Evolutionary conservation across 129 eudicot genomes (phyloP), one percentile per base, ranked within the genome.

Genomic region (Kitagawia praeruptora): DNA sequence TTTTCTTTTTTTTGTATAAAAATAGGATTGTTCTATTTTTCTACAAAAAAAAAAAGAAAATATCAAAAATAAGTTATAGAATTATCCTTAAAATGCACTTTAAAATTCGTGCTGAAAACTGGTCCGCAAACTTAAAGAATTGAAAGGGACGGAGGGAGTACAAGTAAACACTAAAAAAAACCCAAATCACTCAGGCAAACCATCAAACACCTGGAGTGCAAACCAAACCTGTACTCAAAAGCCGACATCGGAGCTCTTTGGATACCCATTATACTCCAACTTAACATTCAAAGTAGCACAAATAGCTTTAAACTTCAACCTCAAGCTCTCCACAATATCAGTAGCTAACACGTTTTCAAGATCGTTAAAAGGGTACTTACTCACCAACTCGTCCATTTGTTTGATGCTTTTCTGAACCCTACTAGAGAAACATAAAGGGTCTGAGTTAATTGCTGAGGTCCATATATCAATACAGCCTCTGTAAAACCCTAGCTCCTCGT

Each of bases 401-500:
- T 87, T 89, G 76, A 89, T 83, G 37, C 80, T 84, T n/a, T 86
- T 93, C 77, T 81, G 89, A 45, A 89, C 86, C 78, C 98, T 80
- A 4, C 84, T 21, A 31, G 97, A 88, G 74, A 87, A 85, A 54
- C 84, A 88, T 14, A 70, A 77, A 40, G 92, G 84, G 75, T 93
- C 90, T n/a, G n/a, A n/a, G n/a, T n/a, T n/a, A 25, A 88, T 82
- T 58, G 85, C 94, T 25, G 94, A 78, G 77, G 61, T 82, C 91
- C 96, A 93, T 5, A 93, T 79, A 16, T 83, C 91, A 10, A 91
- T 78, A 78, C 93, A 88, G 19, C 96, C 98, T 78, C 86, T 84
- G 83, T 93, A 93, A 71, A 93, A 90, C 70, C 96, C 98, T 47
- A 93, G 80, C 77, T 93, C 98, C 27, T 91, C 87, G 75, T 97